Conservation (phyloP, 2,329 filamentous ascomycete species). For the Colletotrichum sp. region DNA sequence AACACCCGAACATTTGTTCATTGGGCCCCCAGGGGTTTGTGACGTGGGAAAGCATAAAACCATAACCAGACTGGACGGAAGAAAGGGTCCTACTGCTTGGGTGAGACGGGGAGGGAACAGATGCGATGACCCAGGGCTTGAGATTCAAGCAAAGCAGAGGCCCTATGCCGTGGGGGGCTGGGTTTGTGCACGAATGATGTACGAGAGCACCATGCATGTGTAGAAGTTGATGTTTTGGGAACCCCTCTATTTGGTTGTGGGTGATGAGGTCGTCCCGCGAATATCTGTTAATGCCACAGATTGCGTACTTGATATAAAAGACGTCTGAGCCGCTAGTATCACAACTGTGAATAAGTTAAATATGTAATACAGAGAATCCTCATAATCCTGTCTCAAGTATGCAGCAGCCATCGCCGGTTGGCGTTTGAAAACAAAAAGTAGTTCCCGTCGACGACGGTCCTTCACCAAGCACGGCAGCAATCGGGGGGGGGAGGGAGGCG, state of each 20-base stretch:
- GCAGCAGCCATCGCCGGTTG: neutral
- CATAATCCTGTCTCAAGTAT: rapidly evolving
- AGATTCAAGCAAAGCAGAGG: neutral
- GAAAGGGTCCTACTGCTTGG: neutral
- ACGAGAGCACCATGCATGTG: rapidly evolving
- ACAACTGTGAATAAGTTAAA: neutral
- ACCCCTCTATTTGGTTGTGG: too few species aligned
- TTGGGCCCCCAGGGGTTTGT: neutral
- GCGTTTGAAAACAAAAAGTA: too few species aligned
- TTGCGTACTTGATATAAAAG: too few species aligned
- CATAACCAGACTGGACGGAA: neutral
- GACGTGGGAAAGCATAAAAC: neutral
- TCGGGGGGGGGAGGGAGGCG: neutral
- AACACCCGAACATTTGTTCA: neutral
- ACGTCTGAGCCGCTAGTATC: neutral
- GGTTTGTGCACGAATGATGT: rapidly evolving
- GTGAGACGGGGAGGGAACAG: neutral
- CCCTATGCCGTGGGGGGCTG: rapidly evolving
- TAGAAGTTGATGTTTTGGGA: neutral
- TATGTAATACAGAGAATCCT: neutral
- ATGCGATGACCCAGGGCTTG: neutral
- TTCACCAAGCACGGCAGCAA: neutral
- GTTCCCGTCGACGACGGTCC: rapidly evolving
- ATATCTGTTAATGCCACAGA: too few species aligned
- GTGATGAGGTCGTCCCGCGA: too few species aligned